A percentile compares a stretch with the other conserved stretches of the same genome.
These are phyloP conservation scores for Blastobotrys arbuscula DNA, from an alignment of 1,139 yeast genomes.

Conservation along the genomic window DNA sequence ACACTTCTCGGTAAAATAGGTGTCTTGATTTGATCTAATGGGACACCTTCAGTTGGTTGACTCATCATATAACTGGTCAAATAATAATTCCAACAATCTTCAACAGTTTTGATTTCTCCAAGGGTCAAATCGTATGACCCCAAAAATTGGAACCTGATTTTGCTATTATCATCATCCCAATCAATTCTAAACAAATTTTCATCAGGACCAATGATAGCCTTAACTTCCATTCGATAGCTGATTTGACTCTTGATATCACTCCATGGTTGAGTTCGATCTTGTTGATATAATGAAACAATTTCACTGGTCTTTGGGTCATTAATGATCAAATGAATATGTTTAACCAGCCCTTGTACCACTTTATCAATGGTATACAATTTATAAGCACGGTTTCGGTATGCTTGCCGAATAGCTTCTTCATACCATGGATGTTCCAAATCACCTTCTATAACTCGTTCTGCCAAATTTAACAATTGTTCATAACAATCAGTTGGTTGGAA, in stretches of 20 bases:
- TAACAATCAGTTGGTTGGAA: constrained; percentile 72
- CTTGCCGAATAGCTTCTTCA: constrained; percentile 93
- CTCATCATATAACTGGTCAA: constrained; percentile 89
- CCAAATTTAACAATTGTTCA: constrained; percentile 62
- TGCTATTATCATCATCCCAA: constrained; percentile 49
- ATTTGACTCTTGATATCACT: constrained; percentile 81
- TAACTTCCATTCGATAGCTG: constrained; percentile 79
- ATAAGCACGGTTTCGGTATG: constrained; percentile 88
- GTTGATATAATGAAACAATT: constrained; percentile 72
- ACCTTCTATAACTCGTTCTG: constrained; percentile 79
- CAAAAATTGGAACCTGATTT: constrained; percentile 74
- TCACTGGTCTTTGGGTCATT: constrained; percentile 81
- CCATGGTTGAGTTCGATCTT: constrained; percentile 55
- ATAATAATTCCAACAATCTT: constrained; percentile 87
- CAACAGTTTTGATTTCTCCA: constrained; percentile 66
- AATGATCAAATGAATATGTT: constrained; percentile 76
- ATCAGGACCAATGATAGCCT: constrained; percentile 72
- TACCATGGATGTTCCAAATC: constrained; percentile 93
- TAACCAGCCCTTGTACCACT: constrained; percentile 82
- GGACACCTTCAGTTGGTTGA: constrained; percentile 94
- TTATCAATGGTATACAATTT: constrained; percentile 90
- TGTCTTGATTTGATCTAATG: constrained; percentile 42
- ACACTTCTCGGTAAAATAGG: constrained; percentile 30
- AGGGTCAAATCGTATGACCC: constrained; percentile 83
- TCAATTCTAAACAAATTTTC: constrained; percentile 91